Base-by-base conservation (phyloP, 768 basidiomycete genomes). In the Rhodocollybia butyracea region DNA sequence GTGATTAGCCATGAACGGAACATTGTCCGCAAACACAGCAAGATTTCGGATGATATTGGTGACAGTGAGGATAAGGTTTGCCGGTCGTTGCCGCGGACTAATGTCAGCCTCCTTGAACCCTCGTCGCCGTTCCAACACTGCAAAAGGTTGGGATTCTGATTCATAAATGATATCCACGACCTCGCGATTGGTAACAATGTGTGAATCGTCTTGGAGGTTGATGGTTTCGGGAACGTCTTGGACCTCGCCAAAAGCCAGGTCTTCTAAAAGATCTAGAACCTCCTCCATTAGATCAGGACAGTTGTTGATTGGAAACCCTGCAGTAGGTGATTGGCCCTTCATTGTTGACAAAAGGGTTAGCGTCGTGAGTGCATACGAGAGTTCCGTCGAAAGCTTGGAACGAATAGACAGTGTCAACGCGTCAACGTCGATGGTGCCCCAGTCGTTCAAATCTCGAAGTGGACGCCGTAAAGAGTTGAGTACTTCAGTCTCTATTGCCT, bases 331-430 rank as follows among this genome's bases (percentile, higher is more conserved):
- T 55, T 80, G 81, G 10, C 83, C 85, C 27, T 82, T 82, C 83
- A 91, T 85, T 2, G 86, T 85, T 12, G 89, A 88, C 55, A 97
- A 73, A 65, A 96, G 74, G 3, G 86, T 86, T 60, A 98, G 77
- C 4, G 91, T 91, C 21, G 94, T 93, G 61, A 99, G 73, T 4
- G 90, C 92, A 66, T 94, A 98, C 3, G 94, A 88, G 51, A 95
- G 73, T 68, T 99, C 96, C 43, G 83, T 78, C 8, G 86, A 79
- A 39, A 98, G 72, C 32, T 95, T 79, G 32, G 91, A 96, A 30
- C 94, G 88, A 38, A 99, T 73, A 29, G 91, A 90, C 88, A 99
- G 86, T n/a, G 86, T 86, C 47, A 99, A 77, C n/a, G 85, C 85
- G 64, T 97, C 94, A 56, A 98, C 85, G 63, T 98, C 95, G 47